Evolutionary conservation across 495 filamentous ascomycete genomes (phyloP), one percentile per base, ranked within the genome.

Genomic region (Penicillium soppii): DNA sequence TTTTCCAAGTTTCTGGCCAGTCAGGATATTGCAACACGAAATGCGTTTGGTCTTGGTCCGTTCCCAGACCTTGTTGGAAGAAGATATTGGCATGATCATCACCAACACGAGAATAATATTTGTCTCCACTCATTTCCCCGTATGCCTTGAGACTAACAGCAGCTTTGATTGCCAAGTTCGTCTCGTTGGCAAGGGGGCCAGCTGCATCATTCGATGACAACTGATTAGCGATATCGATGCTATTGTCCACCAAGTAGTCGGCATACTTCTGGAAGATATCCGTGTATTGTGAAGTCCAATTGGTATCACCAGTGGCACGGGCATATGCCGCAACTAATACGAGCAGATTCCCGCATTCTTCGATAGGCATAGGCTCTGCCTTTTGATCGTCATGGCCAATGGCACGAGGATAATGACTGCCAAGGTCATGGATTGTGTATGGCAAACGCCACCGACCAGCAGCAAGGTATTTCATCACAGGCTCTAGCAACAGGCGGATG

Each of bases 141-240:
- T 67, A 76, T 26, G 79, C 78, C 36, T 71, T 75, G 23, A 85
- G 65, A 2, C 73, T 80, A 2, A 85, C 69, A 2, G 79, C 77
- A 21, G 78, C 75, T 43, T 81, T 82, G 56, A 83, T 79, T 4
- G 80, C 80, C 2, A 83, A 70, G 50, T 78, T 80, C 3, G 79
- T 83, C 54, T 81, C 74, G 52, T 82, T 81, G 6, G 75, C 64
- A 0, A 78, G 59, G 10, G 71, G 58, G 1, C 77, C 78, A 5
- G 74, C 72, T 16, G 74, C 75, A 56, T 83, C 82, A 53, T 82
- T 80, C 3, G 78, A 81, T 32, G 76, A 80, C 12, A 80, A 68
- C 54, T 85, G 82, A 3, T 67, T 50, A 2, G 64, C 60, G 6
- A 78, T 77, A 25, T 80, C 53, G 17, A 83, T 58, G 27, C 75